Evolutionary conservation across 768 basidiomycete genomes (phyloP).

Genomic region (Hemileccinum rubropunctum): DNA sequence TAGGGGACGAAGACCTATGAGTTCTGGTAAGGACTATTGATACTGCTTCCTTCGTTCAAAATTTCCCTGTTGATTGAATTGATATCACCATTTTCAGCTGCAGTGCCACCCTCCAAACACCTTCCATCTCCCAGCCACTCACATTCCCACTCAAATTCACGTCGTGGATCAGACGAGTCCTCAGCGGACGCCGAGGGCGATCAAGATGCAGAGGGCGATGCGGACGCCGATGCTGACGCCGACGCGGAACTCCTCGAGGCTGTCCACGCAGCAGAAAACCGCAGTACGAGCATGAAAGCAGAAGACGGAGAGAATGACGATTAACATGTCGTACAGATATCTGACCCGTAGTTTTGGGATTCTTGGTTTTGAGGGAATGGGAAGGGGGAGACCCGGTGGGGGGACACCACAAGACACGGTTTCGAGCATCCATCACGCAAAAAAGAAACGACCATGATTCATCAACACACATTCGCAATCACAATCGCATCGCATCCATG

Average conservation of each 20-base stretch:
- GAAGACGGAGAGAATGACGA: conserved; percentile 27
- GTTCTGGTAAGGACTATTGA: conserved; percentile 22
- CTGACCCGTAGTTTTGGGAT: neutral
- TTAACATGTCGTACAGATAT: conserved; percentile 1
- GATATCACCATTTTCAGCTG: conserved; percentile 9
- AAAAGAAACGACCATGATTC: conserved; percentile 1
- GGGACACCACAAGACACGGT: conserved; percentile 1
- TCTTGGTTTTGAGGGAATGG: conserved; percentile 12
- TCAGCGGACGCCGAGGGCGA: conserved; percentile 31
- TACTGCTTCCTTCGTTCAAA: neutral
- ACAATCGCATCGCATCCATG: conserved; percentile 6
- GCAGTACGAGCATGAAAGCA: conserved; percentile 33
- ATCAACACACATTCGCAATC: neutral
- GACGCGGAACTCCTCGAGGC: conserved; percentile 51
- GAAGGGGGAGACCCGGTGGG: conserved; percentile 12
- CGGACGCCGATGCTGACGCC: conserved; percentile 32
- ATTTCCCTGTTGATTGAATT: conserved; percentile 4
- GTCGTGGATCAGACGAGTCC: conserved; percentile 27
- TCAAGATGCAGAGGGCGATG: conserved; percentile 40
- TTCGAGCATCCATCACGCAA: conserved; percentile 2
- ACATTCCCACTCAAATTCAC: conserved; percentile 22
- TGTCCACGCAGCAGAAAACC: conserved; percentile 48
- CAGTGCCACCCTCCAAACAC: conserved; percentile 20
- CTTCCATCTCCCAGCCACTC: conserved; percentile 26
- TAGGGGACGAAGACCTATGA: conserved; percentile 28